Conservation (phyloP, 2,329 filamentous ascomycete genomes). For the Cordyceps fumosorosea region DNA sequence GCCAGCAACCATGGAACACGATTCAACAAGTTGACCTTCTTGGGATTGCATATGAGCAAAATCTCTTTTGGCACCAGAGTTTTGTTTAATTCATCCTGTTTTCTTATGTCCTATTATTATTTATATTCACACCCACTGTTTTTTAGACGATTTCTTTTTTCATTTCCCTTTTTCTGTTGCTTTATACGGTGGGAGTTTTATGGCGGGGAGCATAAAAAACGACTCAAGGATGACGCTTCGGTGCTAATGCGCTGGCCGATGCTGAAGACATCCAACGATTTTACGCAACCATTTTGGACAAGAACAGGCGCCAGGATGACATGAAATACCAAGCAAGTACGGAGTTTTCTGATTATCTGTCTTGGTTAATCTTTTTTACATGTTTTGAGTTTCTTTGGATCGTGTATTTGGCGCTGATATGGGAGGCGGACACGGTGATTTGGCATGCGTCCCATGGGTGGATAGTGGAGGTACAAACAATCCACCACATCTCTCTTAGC, state of each 20-base stretch:
- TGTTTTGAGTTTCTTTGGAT: neutral
- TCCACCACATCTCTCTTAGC: neutral
- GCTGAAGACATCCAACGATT: constrained; percentile 9
- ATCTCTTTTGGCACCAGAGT: constrained; percentile 11
- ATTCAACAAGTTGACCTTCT: constrained; percentile 8
- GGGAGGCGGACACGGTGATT: neutral
- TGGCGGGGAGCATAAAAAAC: constrained; percentile 4
- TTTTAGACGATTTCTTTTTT: constrained; percentile 1
- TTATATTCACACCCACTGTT: neutral
- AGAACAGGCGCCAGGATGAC: constrained; percentile 2
- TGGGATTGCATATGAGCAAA: constrained; percentile 12
- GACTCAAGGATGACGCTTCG: constrained; percentile 7
- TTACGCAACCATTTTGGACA: constrained; percentile 3
- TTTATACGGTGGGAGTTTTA: constrained; percentile 11
- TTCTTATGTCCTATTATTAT: neutral
- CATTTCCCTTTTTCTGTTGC: neutral
- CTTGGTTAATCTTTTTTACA: neutral
- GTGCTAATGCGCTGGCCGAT: constrained; percentile 12
- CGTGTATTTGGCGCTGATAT: neutral
- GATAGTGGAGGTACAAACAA: neutral
- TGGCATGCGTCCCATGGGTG: neutral
- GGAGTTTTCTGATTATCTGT: neutral
- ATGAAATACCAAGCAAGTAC: neutral
- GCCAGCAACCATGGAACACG: constrained; percentile 1
- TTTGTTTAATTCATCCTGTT: constrained; percentile 10